These are phyloP conservation scores for Nemania diffusa DNA, from an alignment of 2,329 filamentous ascomycete genomes.

Conservation along the genomic window DNA sequence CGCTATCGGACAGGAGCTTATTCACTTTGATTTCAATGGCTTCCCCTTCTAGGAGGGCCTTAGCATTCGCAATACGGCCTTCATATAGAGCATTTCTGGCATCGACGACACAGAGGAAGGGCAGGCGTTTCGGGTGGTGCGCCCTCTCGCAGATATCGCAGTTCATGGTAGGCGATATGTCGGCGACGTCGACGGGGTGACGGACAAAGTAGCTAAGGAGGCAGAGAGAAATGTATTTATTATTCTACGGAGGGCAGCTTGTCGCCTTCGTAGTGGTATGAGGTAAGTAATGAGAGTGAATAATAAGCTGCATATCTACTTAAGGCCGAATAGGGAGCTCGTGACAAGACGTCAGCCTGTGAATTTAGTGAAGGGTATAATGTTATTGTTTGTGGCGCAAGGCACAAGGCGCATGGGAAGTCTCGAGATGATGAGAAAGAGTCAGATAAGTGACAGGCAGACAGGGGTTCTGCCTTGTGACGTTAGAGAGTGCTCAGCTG, in stretches of 20 bases:
- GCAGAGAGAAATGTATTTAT: not conserved
- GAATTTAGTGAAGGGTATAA: not conserved
- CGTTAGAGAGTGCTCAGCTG: slow-evolving; percentile 34
- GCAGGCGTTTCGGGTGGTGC: slow-evolving; percentile 65
- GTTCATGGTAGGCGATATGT: slow-evolving; percentile 62
- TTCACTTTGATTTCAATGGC: slow-evolving; percentile 62
- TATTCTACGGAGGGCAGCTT: slow-evolving; percentile 31
- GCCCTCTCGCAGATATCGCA: slow-evolving; percentile 74
- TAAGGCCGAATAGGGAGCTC: slow-evolving; percentile 28
- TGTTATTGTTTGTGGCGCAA: slow-evolving; percentile 18
- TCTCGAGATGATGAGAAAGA: slow-evolving; percentile 21
- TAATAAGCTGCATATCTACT: slow-evolving; percentile 39
- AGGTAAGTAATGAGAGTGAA: slow-evolving; percentile 22
- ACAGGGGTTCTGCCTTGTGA: slow-evolving; percentile 37
- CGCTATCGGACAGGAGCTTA: slow-evolving; percentile 49
- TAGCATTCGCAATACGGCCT: slow-evolving; percentile 68
- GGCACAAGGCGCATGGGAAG: slow-evolving; percentile 9
- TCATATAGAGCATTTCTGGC: slow-evolving; percentile 76
- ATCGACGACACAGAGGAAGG: slow-evolving; percentile 76
- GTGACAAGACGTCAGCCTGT: slow-evolving; percentile 12
- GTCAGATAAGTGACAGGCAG: slow-evolving; percentile 12
- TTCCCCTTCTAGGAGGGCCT: slow-evolving; percentile 72
- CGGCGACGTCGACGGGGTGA: not conserved
- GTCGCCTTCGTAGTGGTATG: slow-evolving; percentile 15
- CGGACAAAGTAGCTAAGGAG: not conserved